Conservation (phyloP, 768 basidiomycete genomes). For the Phallus indusiatus region DNA sequence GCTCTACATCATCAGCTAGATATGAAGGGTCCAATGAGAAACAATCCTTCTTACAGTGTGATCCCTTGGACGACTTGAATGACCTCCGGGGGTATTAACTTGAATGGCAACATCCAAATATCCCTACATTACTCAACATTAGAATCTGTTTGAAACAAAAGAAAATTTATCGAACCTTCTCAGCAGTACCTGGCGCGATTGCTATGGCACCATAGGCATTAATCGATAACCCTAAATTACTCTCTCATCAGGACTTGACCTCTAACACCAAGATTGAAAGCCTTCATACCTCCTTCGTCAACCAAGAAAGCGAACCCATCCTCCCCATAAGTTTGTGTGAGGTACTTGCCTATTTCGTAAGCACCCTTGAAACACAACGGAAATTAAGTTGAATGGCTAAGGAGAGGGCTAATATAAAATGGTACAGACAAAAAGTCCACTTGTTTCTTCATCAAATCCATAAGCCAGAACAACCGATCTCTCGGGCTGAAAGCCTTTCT, state of each 20-base stretch:
- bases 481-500: conserved; percentile 53
- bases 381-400: conserved; percentile 1
- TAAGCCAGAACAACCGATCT: conserved; percentile 54
- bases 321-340: conserved; percentile 57
- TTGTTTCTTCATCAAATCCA: conserved; percentile 72
- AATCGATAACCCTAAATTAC: conserved; percentile 35
- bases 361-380: conserved; percentile 30
- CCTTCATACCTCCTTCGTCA: conserved; percentile 71
- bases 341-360: conserved; percentile 24
- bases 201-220: conserved; percentile 45
- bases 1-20: conserved; percentile 31
- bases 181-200: conserved; percentile 55
- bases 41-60: conserved; percentile 47
- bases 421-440: conserved; percentile 34
- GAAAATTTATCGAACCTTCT: conserved; percentile 32
- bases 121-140: conserved; percentile 29
- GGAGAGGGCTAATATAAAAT: neutral
- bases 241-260: neutral
- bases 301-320: conserved; percentile 69
- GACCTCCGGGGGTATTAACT: conserved; percentile 66
- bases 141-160: neutral
- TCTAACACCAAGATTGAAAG: neutral
- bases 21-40: neutral
- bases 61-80: conserved; percentile 73
- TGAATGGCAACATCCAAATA: conserved; percentile 53